These are phyloP conservation scores for Basidiobolus meristosporus DNA, from an alignment of 371 early-diverging fungal genomes.

Conservation along the genomic window DNA sequence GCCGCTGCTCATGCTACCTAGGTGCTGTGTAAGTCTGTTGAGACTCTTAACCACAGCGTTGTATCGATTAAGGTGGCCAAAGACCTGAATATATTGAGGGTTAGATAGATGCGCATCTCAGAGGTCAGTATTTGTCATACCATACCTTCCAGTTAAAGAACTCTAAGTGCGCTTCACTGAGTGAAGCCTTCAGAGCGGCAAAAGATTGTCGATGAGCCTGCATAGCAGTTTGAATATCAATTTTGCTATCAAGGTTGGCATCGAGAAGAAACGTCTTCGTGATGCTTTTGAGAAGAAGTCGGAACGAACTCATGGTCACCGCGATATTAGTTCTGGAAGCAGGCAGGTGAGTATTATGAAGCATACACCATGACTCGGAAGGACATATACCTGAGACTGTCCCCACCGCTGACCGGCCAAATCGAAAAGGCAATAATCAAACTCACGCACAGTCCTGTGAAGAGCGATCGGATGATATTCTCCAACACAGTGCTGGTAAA, in stretches of 20 bases:
- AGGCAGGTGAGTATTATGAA: background rate
- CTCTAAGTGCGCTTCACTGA: slow-evolving; percentile 44
- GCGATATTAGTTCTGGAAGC: slow-evolving; percentile 32
- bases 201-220: slow-evolving; percentile 40
- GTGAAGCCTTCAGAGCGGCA: slow-evolving; percentile 30
- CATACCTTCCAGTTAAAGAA: slow-evolving; percentile 27
- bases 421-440: slow-evolving; percentile 22
- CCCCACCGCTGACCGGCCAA: slow-evolving; percentile 1
- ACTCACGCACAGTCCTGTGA: slow-evolving; percentile 29
- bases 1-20: slow-evolving; percentile 40
- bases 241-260: slow-evolving; percentile 23
- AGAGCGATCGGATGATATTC: slow-evolving; percentile 27
- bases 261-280: slow-evolving; percentile 50
- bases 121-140: slow-evolving; percentile 42
- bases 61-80: slow-evolving; percentile 13
- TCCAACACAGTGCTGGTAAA: slow-evolving; percentile 26
- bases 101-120: too few species aligned
- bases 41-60: too few species aligned
- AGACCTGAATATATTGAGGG: too few species aligned
- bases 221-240: slow-evolving; percentile 27
- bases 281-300: slow-evolving; percentile 24
- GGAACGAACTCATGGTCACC: slow-evolving; percentile 26
- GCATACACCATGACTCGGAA: background rate
- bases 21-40: slow-evolving; percentile 38
- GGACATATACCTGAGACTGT: slow-evolving; percentile 2